phyloP scores from a whole-genome alignment of 176 grass and related monocot genomes.

The Juncus inflexus region DNA sequence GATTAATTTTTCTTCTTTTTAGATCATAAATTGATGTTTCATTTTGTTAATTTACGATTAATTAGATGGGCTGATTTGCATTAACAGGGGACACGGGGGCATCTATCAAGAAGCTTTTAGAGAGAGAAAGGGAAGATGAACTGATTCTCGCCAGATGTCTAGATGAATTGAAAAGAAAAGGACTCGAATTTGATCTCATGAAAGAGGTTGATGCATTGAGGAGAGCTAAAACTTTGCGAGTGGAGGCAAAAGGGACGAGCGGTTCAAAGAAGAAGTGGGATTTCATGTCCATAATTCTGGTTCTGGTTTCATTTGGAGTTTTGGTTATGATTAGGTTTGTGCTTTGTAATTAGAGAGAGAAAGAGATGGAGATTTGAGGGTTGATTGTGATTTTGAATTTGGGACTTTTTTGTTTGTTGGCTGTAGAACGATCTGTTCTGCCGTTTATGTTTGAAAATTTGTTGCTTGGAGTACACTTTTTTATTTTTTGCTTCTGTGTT shows the following conservation, averaged over 20 bases:
- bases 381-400: slow-evolving; percentile 13
- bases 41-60: not conserved
- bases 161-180: slow-evolving; percentile 71
- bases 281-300: slow-evolving; percentile 50
- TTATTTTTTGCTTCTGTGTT: slow-evolving; percentile 1
- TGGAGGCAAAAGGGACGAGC: slow-evolving; percentile 63
- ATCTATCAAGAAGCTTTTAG: slow-evolving; percentile 54
- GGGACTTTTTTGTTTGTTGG: not conserved
- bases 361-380: not conserved
- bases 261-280: slow-evolving; percentile 43
- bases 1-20: not conserved
- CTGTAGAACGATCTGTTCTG: slow-evolving; percentile 77
- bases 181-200: slow-evolving; percentile 71
- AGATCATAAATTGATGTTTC: not conserved
- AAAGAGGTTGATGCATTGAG: slow-evolving; percentile 96
- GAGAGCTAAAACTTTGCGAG: slow-evolving; percentile 75
- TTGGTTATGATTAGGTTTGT: slow-evolving; percentile 74
- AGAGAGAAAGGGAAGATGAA: slow-evolving; percentile 75
- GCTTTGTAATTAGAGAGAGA: slow-evolving; percentile 46
- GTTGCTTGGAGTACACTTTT: slow-evolving; percentile 15
- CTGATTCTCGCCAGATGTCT: slow-evolving; percentile 68
- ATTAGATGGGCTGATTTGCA: no score
- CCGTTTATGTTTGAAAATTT: slow-evolving; percentile 21
- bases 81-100: slow-evolving; percentile 53
- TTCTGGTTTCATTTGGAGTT: slow-evolving; percentile 50